Evolutionary conservation across 2,329 filamentous ascomycete species (phyloP).

Genomic region (Aspergillus pseudoviridinutans): DNA sequence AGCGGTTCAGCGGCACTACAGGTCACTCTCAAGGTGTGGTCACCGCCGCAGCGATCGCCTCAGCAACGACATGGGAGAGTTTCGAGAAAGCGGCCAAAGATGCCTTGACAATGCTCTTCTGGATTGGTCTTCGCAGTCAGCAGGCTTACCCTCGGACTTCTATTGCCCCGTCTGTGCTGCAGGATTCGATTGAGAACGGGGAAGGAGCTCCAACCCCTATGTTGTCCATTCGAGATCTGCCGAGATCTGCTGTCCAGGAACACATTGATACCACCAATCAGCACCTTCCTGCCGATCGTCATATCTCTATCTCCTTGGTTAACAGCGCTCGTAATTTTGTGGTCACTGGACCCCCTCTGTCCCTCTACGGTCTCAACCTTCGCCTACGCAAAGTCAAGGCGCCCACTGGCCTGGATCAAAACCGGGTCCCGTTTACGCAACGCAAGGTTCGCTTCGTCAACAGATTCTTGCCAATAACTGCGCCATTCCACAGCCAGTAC

Average conservation of each 20-base stretch:
- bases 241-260: constrained; percentile 82
- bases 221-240: constrained; percentile 93
- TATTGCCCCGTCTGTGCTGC: constrained; percentile 81
- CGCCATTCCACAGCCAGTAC: constrained; percentile 97
- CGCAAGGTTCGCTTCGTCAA: constrained; percentile 96
- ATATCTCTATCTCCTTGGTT: constrained; percentile 91
- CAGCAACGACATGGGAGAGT: constrained; percentile 88
- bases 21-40: constrained; percentile 97
- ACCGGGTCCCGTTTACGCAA: constrained; percentile 87
- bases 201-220: constrained; percentile 96
- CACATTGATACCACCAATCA: constrained; percentile 97
- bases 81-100: constrained; percentile 76
- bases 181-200: constrained; percentile 89
- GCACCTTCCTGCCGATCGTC: constrained; percentile 85
- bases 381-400: constrained; percentile 96
- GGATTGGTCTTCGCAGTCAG: constrained; percentile 95
- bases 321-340: constrained; percentile 98
- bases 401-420: constrained; percentile 94
- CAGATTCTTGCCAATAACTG: constrained; percentile 94
- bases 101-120: constrained; percentile 90
- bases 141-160: constrained; percentile 96
- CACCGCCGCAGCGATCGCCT: constrained; percentile 85
- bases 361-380: constrained; percentile 91
- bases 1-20: constrained; percentile 80
- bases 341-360: constrained; percentile 92